Evolutionary conservation across 108 stramenopile genomes (phyloP).

Genomic region (Poteriospumella lacustris): DNA sequence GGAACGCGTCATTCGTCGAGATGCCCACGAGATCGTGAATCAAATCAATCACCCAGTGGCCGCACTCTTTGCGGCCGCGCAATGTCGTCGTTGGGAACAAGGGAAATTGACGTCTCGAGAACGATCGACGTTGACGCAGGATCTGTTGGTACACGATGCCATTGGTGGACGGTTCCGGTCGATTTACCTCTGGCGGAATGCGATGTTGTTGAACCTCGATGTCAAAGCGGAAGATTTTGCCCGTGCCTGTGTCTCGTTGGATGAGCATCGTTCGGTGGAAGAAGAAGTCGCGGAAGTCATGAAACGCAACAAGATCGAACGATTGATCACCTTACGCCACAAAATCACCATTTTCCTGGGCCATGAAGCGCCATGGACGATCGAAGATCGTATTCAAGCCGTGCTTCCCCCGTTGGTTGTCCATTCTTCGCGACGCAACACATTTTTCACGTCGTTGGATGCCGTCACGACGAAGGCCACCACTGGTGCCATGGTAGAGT

Average conservation of each 20-base stretch:
- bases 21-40: background rate
- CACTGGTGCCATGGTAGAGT: no score
- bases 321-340: background rate
- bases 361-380: background rate
- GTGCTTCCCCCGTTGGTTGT: background rate
- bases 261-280: background rate
- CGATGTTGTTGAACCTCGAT: background rate
- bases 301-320: background rate
- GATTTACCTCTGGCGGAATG: background rate
- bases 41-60: background rate
- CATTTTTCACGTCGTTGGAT: background rate
- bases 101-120: background rate
- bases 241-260: background rate
- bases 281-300: conserved; percentile 10
- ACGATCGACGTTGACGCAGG: background rate
- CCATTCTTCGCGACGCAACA: background rate
- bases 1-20: background rate
- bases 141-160: background rate
- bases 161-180: background rate
- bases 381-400: background rate
- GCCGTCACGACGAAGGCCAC: background rate
- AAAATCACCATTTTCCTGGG: background rate
- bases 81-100: background rate
- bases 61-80: background rate
- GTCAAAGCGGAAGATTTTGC: background rate